A percentile compares a stretch with the other conserved stretches of the same genome.
Evolutionary conservation across 495 filamentous ascomycete species (phyloP).

Genomic region (Xylaria curta): DNA sequence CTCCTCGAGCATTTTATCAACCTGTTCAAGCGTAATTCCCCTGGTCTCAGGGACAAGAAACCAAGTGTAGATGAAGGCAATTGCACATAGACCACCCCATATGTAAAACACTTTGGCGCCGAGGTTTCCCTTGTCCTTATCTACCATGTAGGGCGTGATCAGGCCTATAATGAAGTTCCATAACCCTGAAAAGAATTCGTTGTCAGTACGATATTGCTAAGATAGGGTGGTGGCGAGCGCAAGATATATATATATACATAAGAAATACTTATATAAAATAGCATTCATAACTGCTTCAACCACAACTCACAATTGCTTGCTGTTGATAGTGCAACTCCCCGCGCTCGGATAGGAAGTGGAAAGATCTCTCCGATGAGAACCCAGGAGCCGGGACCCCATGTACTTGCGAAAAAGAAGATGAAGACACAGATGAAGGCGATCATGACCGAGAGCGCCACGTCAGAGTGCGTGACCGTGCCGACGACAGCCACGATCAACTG

Average conservation of each 20-base stretch:
- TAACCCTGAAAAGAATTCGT: conserved; percentile 34
- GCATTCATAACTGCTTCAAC: neutral
- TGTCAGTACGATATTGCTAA: neutral
- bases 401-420: conserved; percentile 82
- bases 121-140: conserved; percentile 66
- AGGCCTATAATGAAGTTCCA: conserved; percentile 42
- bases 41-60: conserved; percentile 87
- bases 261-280: neutral
- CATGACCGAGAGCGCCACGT: conserved; percentile 66
- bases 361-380: conserved; percentile 88
- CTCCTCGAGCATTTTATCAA: conserved; percentile 90
- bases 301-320: conserved; percentile 89
- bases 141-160: conserved; percentile 83
- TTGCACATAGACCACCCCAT: conserved; percentile 73
- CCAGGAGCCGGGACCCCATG: conserved; percentile 83
- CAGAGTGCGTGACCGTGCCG: conserved; percentile 61
- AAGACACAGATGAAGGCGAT: conserved; percentile 84
- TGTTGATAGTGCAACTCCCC: conserved; percentile 80
- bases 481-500: conserved; percentile 86
- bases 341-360: conserved; percentile 81
- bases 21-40: conserved; percentile 85
- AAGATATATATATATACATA: too few relatives aligned
- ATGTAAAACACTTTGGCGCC: conserved; percentile 79
- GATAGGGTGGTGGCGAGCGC: neutral
- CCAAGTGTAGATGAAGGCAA: conserved; percentile 73